phyloP scores from a whole-genome alignment of 148 eudicot genomes.

The Camellia japonica region DNA sequence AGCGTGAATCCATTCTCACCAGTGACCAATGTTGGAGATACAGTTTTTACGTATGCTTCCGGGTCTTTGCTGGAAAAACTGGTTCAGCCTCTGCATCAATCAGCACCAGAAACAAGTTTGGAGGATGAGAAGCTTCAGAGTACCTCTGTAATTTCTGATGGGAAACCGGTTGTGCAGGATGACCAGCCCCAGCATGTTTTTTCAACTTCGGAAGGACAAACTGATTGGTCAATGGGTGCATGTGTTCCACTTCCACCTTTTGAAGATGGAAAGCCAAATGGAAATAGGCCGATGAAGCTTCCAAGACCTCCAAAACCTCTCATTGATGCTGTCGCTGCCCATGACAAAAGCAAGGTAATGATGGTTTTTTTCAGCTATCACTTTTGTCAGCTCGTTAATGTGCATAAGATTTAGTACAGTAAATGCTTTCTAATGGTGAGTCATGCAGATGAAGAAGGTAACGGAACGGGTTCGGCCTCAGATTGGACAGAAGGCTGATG shows the following conservation, averaged over 20 bases:
- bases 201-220: conserved; percentile 36
- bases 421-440: not conserved
- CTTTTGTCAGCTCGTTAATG: not conserved
- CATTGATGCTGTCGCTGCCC: conserved; percentile 75
- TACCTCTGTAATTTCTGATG: conserved; percentile 20
- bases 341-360: conserved; percentile 90
- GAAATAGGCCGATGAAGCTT: conserved; percentile 49
- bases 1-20: conserved; percentile 18
- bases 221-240: conserved; percentile 32
- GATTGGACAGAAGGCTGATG: conserved; percentile 45
- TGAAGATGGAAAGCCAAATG: conserved; percentile 45
- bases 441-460: conserved; percentile 63
- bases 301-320: conserved; percentile 87
- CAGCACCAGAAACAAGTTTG: conserved; percentile 18
- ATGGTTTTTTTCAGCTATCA: not conserved
- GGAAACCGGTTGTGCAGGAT: conserved; percentile 27
- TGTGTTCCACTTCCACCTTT: conserved; percentile 23
- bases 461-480: conserved; percentile 44
- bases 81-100: conserved; percentile 16
- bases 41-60: conserved; percentile 13
- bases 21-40: conserved; percentile 21
- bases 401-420: not conserved
- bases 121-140: conserved; percentile 25
- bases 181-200: conserved; percentile 33
- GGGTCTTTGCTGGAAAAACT: conserved; percentile 14